phyloP scores from a whole-genome alignment of 2,329 filamentous ascomycete species.

The Claviceps sp. region DNA sequence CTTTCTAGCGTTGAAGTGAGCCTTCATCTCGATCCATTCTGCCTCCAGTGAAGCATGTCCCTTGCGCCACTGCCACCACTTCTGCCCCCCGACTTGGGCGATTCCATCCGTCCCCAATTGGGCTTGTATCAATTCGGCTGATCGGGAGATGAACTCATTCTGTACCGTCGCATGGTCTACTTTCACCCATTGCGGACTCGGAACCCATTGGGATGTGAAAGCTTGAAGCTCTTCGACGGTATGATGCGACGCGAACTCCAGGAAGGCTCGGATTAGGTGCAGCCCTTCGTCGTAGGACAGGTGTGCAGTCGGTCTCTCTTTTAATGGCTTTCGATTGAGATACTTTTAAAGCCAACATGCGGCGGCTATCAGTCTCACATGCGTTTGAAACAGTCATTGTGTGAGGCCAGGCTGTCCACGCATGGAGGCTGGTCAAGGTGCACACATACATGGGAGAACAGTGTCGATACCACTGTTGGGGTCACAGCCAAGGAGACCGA shows the following conservation, averaged over 20 bases:
- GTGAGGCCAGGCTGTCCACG: background rate
- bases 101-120: conserved; percentile 72
- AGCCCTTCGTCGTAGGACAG: conserved; percentile 92
- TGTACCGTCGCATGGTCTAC: conserved; percentile 57
- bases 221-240: conserved; percentile 86
- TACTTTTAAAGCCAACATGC: conserved; percentile 41
- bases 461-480: conserved; percentile 75
- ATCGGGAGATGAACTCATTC: conserved; percentile 45
- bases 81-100: conserved; percentile 61
- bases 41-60: conserved; percentile 54
- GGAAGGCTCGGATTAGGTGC: conserved; percentile 73
- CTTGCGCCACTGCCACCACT: conserved; percentile 84
- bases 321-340: conserved; percentile 61
- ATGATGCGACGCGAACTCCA: conserved; percentile 73
- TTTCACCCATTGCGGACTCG: conserved; percentile 76
- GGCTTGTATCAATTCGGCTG: conserved; percentile 53
- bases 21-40: conserved; percentile 94
- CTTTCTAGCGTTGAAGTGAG: conserved; percentile 56
- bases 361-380: background rate
- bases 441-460: conserved; percentile 64
- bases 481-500: conserved; percentile 73
- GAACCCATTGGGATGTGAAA: conserved; percentile 87
- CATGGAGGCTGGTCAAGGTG: background rate
- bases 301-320: conserved; percentile 73
- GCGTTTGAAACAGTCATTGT: background rate